Evolutionary conservation across 1,284 basidiomycete species (phyloP).

Genomic region (Rhizoctonia solani): DNA sequence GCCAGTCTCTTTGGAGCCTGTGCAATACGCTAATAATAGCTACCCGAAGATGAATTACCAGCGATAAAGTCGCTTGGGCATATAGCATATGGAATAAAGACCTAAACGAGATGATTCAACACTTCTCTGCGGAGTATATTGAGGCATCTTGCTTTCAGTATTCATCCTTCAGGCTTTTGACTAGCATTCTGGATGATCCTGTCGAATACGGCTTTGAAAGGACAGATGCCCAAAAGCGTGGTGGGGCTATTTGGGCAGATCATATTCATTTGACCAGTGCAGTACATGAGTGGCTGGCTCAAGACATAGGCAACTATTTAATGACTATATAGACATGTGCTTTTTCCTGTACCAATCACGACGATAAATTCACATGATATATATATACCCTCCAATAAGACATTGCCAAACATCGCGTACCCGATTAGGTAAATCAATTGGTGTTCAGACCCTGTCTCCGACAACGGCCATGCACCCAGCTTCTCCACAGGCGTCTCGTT

Average conservation of each 20-base stretch:
- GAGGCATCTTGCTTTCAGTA: constrained; percentile 26
- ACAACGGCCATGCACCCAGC: constrained; percentile 28
- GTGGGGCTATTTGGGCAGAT: constrained; percentile 34
- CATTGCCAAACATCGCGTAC: constrained; percentile 30
- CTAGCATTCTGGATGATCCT: constrained; percentile 25
- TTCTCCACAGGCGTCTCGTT: constrained; percentile 14
- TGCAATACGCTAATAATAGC: background rate
- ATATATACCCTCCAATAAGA: no score
- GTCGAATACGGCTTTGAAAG: constrained; percentile 15
- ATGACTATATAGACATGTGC: background rate
- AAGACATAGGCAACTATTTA: constrained; percentile 10
- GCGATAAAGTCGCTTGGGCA: background rate
- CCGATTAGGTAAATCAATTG: constrained; percentile 20
- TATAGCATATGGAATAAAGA: constrained; percentile 28
- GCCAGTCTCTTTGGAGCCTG: background rate
- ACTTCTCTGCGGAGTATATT: constrained; percentile 4
- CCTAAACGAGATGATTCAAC: background rate
- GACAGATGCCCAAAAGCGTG: constrained; percentile 12
- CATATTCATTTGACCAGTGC: constrained; percentile 34
- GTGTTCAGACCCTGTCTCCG: constrained; percentile 22
- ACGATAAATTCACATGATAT: no score
- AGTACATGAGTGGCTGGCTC: constrained; percentile 32
- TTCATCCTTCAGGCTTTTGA: constrained; percentile 32
- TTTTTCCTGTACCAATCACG: background rate
- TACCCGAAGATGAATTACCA: background rate